Evolutionary conservation across 2,329 filamentous ascomycete species (phyloP).

Genomic region (Piedraia hortae): DNA sequence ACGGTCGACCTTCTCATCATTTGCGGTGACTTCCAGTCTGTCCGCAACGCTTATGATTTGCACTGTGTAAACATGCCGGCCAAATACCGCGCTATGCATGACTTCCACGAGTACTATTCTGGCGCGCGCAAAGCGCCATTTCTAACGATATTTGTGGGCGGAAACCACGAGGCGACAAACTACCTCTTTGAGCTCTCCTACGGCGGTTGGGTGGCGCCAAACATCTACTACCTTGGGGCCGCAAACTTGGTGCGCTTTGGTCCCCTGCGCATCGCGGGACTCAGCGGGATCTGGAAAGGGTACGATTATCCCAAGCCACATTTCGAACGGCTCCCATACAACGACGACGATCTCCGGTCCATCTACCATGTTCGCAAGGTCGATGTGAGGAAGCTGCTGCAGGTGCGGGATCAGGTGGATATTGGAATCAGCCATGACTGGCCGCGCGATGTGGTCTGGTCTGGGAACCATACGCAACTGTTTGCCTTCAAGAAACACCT

Average conservation of each 20-base stretch:
- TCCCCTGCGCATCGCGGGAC: slow-evolving; percentile 58
- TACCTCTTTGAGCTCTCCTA: slow-evolving; percentile 84
- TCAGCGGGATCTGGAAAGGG: slow-evolving; percentile 89
- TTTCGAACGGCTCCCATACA: slow-evolving; percentile 66
- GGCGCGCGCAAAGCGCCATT: slow-evolving; percentile 54
- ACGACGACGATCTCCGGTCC: slow-evolving; percentile 41
- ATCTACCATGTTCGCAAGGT: slow-evolving; percentile 79
- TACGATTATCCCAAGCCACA: slow-evolving; percentile 67
- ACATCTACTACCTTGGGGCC: slow-evolving; percentile 89
- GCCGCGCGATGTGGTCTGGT: slow-evolving; percentile 58
- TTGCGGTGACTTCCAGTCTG: slow-evolving; percentile 82
- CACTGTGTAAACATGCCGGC: slow-evolving; percentile 67
- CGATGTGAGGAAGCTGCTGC: slow-evolving; percentile 69
- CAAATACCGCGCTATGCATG: slow-evolving; percentile 69
- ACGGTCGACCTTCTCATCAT: slow-evolving; percentile 77
- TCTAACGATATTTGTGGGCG: slow-evolving; percentile 72
- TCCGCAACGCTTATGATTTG: slow-evolving; percentile 68
- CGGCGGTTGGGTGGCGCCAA: slow-evolving; percentile 86
- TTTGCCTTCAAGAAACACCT: slow-evolving; percentile 53
- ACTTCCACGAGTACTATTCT: slow-evolving; percentile 86
- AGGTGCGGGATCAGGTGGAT: slow-evolving; percentile 67
- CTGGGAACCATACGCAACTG: slow-evolving; percentile 39
- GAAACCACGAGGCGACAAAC: slow-evolving; percentile 84
- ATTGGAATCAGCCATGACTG: slow-evolving; percentile 87
- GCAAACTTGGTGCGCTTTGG: slow-evolving; percentile 70